Base-by-base conservation (phyloP, 1,284 basidiomycete genomes). In the Ustilago vetiveriae region DNA sequence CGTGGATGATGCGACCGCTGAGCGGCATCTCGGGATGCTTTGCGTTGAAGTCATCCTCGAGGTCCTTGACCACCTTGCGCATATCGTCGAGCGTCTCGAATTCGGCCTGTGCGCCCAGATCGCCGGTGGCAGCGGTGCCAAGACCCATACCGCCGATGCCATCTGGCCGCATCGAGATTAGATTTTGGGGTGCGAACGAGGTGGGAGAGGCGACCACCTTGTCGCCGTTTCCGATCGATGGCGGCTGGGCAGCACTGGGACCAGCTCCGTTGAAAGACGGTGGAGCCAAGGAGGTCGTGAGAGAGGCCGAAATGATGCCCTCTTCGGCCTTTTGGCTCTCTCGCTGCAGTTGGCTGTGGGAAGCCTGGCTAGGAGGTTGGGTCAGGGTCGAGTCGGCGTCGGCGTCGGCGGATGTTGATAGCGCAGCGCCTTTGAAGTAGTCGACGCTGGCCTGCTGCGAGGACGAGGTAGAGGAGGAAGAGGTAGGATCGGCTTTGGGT, bases 1-100 rank as follows among this genome's bases (percentile, higher is more conserved):
- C 79, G 35, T 82, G 80, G 41, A 82, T 82, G 52, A 82, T 78
- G 21, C 80, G 69, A 11, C 80, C 80, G 45, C 72, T 75, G 27
- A 81, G 63, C 7, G 74, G 64, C 38, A 56, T 62, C 24, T 72
- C 64, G 23, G 74, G 71, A 37, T 79, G 79, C 39, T 73, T 76
- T 17, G 60, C 58, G 30, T 68, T 71, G 50, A 77, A 78, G 26
- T 81, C 80, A 8, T 69, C 63, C 45, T 77, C 69, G 42, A 81
- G 73, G 19, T 75, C 63, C 40, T 60, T 49, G 46, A 80, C 72
- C n/a, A 56, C 36, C 16, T 59, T 47, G 41, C 62, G 59, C 38
- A 79, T 67, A 27, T 75, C 76, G 27, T 68, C 58, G 42, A 78
- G 63, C 19, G 74, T 75, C 44, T 68, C 67, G 48, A 76, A 76